Evolutionary conservation across 345 rosid species (phyloP).

Genomic region (Sisymbrium irio): DNA sequence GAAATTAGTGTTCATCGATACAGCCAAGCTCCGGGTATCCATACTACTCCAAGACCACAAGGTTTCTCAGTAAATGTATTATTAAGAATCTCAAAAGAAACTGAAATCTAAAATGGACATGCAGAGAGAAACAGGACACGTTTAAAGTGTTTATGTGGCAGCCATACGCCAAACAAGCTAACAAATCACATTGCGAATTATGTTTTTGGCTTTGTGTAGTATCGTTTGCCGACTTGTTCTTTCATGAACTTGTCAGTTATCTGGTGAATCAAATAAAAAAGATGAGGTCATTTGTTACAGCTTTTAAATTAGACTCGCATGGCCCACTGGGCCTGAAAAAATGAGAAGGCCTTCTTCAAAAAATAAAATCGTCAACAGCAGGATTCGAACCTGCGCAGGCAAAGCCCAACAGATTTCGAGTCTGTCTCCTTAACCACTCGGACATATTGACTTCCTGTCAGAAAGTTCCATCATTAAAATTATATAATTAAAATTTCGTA

Average conservation of each 20-base stretch:
- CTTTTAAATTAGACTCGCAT: no score
- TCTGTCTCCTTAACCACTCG: slow-evolving; percentile 99
- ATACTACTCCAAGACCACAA: slow-evolving; percentile 9
- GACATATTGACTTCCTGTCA: slow-evolving; percentile 55
- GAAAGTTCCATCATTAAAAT: no score
- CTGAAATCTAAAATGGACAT: background rate
- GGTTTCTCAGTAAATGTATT: slow-evolving; percentile 16
- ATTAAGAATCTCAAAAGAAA: no score
- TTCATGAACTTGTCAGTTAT: no score
- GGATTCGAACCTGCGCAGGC: slow-evolving; percentile 99
- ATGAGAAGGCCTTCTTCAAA: background rate
- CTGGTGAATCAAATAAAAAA: no score
- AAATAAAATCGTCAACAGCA: slow-evolving; percentile 71
- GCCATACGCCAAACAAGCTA: background rate
- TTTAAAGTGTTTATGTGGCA: background rate
- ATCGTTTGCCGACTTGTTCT: no score
- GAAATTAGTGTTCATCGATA: slow-evolving; percentile 19
- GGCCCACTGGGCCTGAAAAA: no score
- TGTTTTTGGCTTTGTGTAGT: no score
- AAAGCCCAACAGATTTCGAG: slow-evolving; percentile 99
- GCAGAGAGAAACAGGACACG: slow-evolving; percentile 9
- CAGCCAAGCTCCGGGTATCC: slow-evolving; percentile 22
- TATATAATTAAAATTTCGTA: no score
- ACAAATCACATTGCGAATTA: background rate
- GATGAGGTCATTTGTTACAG: no score